A percentile compares a stretch with the other conserved stretches of the same genome.
phyloP scores from a whole-genome alignment of 805 yeast genomes.

The Metschnikowia continentalis region DNA sequence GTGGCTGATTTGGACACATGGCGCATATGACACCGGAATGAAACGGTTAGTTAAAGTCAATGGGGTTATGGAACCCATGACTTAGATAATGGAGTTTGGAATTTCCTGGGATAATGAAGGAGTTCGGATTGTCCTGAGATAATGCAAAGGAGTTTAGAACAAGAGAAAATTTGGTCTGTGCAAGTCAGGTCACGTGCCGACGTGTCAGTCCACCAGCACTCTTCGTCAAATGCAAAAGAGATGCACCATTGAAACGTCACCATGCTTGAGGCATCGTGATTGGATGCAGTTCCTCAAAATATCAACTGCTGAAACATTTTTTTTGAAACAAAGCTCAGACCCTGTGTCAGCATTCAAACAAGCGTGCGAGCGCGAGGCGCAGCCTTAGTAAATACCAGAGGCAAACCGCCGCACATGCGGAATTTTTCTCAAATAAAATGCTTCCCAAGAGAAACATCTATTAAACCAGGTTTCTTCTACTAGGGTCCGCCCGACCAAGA shows the following conservation, averaged over 20 bases:
- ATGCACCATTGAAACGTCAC: too few relatives aligned
- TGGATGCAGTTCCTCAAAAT: too few relatives aligned
- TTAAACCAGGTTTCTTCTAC: too few relatives aligned
- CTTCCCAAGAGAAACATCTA: background rate
- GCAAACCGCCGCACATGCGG: background rate
- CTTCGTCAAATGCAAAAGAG: background rate
- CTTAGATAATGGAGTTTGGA: too few relatives aligned
- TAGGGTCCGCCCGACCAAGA: background rate
- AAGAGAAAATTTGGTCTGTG: background rate
- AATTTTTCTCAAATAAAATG: background rate
- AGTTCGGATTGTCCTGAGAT: background rate
- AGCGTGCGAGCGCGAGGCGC: background rate
- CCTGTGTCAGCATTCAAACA: background rate
- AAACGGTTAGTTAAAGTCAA: conserved; percentile 28
- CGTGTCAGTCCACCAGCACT: background rate
- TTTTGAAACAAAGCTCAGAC: too few relatives aligned
- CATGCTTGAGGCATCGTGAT: background rate
- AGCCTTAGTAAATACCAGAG: background rate
- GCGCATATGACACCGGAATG: conserved; percentile 37
- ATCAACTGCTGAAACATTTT: too few relatives aligned
- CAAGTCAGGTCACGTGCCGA: conserved; percentile 1
- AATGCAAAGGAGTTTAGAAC: too few relatives aligned
- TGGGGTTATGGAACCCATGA: conserved; percentile 5
- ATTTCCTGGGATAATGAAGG: background rate
- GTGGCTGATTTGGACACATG: conserved; percentile 39